These are phyloP conservation scores for Trichoderma endophyticum DNA, from an alignment of 2,329 filamentous ascomycete species.

Conservation along the genomic window DNA sequence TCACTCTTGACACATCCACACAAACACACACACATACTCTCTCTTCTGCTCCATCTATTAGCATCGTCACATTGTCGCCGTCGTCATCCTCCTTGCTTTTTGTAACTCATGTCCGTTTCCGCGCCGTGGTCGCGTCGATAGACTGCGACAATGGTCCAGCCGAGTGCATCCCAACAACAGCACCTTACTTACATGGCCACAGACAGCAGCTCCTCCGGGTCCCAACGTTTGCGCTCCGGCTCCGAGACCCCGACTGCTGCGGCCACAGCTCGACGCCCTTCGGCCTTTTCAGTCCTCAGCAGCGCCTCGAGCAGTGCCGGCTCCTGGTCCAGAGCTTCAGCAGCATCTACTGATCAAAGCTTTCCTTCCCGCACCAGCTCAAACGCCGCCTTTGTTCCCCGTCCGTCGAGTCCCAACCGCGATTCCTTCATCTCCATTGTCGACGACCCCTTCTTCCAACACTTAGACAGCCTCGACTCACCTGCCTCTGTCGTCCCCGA, in stretches of 20 bases:
- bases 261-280: constrained; percentile 18
- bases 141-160: constrained; percentile 31
- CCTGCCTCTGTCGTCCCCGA: constrained; percentile 30
- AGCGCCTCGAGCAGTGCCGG: constrained; percentile 16
- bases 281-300: constrained; percentile 21
- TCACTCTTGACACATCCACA: neutral
- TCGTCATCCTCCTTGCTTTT: neutral
- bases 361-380: constrained; percentile 21
- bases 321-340: constrained; percentile 9
- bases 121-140: constrained; percentile 27
- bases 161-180: constrained; percentile 25
- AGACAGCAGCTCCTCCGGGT: constrained; percentile 18
- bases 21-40: neutral
- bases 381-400: neutral
- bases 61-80: neutral
- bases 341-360: constrained; percentile 18
- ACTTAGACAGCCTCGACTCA: constrained; percentile 45
- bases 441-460: constrained; percentile 55
- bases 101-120: constrained; percentile 27
- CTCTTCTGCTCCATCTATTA: neutral
- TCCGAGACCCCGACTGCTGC: constrained; percentile 19
- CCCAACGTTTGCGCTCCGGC: constrained; percentile 8
- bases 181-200: constrained; percentile 17
- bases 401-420: constrained; percentile 32
- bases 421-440: constrained; percentile 53